Conservation (phyloP, 371 early-diverging fungal genomes). For the Circinella umbellata region DNA sequence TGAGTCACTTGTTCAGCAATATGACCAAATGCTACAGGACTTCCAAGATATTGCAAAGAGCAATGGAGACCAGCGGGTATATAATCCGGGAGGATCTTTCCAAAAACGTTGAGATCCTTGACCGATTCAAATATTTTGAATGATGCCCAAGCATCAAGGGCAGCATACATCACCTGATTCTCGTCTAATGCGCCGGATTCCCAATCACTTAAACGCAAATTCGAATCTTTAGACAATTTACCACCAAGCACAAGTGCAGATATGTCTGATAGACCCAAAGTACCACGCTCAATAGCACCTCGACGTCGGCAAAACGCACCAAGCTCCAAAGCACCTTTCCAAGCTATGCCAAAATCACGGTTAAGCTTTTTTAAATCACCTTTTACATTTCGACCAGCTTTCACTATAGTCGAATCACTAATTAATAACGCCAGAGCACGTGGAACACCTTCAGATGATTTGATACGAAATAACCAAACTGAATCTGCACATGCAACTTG, state of each 20-base stretch:
- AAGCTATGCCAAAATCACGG: not conserved
- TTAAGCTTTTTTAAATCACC: slow-evolving; percentile 1
- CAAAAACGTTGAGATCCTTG: not conserved
- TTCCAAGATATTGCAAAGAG: not conserved
- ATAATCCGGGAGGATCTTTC: not conserved
- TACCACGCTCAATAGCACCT: not conserved
- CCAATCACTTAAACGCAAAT: not conserved
- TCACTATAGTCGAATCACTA: not conserved
- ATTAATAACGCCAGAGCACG: not conserved
- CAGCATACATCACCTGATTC: not conserved
- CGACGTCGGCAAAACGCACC: not conserved
- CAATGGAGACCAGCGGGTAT: not conserved
- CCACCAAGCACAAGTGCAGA: not conserved
- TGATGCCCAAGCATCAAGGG: slow-evolving; percentile 2
- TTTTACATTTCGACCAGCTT: not conserved
- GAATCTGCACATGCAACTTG: not conserved
- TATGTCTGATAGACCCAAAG: not conserved
- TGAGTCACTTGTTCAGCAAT: not conserved
- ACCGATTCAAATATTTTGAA: not conserved
- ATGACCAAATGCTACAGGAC: not conserved
- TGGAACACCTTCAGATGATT: not conserved
- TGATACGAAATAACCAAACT: not conserved
- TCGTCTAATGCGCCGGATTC: not conserved
- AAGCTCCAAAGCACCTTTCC: slow-evolving; percentile 1
- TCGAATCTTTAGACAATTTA: not conserved